A percentile compares a stretch with the other conserved stretches of the same genome.
phyloP scores from a whole-genome alignment of 306 rosid species.

The Astragalus glycyphyllos region DNA sequence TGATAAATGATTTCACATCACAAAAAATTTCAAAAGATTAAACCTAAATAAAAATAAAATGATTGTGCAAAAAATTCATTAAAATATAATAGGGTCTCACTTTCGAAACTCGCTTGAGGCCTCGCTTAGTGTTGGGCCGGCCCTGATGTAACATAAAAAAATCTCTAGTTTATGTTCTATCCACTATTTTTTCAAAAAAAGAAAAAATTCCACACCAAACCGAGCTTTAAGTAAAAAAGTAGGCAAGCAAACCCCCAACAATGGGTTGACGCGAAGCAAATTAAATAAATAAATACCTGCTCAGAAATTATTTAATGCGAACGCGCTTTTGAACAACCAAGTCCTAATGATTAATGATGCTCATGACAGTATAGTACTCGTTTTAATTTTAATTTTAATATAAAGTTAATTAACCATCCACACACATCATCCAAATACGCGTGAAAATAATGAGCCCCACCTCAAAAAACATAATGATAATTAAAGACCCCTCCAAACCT shows the following conservation, averaged over 20 bases:
- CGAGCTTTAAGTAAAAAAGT: background rate
- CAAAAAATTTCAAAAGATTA: too few relatives aligned
- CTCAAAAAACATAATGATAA: background rate
- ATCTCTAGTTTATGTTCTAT: too few relatives aligned
- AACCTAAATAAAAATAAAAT: too few relatives aligned
- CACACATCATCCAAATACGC: constrained; percentile 48
- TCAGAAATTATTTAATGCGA: constrained; percentile 23
- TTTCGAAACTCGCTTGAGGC: too few relatives aligned
- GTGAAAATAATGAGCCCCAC: constrained; percentile 9
- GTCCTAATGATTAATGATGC: background rate
- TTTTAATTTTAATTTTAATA: background rate
- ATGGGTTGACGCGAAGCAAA: background rate
- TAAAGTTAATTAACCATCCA: background rate
- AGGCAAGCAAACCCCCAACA: background rate
- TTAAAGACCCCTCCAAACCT: background rate
- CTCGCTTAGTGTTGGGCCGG: too few relatives aligned
- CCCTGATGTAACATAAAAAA: too few relatives aligned
- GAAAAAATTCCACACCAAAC: too few relatives aligned
- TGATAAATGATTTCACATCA: too few relatives aligned
- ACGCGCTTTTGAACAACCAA: constrained; percentile 55
- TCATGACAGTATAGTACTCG: too few relatives aligned
- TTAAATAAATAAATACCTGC: background rate
- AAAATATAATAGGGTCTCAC: too few relatives aligned
- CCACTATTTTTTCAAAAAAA: too few relatives aligned
- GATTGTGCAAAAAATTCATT: too few relatives aligned